Evolutionary conservation across 805 yeast species (phyloP).

Genomic region (Wickerhamomyces sydowiorum): DNA sequence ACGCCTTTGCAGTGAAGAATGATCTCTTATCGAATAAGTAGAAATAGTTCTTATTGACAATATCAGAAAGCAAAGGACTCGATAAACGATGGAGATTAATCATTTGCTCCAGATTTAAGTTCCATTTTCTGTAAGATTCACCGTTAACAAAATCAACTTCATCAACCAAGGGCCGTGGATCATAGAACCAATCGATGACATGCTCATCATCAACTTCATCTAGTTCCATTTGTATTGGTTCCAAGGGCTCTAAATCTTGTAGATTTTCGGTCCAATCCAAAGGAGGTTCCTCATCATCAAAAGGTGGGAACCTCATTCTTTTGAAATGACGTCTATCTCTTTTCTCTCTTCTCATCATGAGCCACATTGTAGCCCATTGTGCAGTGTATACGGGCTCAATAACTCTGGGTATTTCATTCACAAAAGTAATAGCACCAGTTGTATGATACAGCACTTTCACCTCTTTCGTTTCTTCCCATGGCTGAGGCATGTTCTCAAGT

Average conservation of each 20-base stretch:
- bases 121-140: constrained; percentile 72
- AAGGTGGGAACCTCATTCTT: constrained; percentile 90
- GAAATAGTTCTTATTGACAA: constrained; percentile 43
- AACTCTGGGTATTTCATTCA: constrained; percentile 86
- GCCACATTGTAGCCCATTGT: constrained; percentile 95
- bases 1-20: constrained; percentile 85
- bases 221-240: constrained; percentile 63
- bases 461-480: constrained; percentile 88
- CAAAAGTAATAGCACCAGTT: constrained; percentile 93
- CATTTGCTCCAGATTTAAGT: constrained; percentile 54
- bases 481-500: constrained; percentile 95
- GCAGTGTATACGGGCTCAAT: constrained; percentile 88
- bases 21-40: constrained; percentile 75
- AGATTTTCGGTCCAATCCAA: constrained; percentile 76
- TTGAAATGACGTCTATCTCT: constrained; percentile 85
- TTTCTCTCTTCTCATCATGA: constrained; percentile 89
- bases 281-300: constrained; percentile 97
- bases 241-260: constrained; percentile 65
- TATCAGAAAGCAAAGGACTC: constrained; percentile 61
- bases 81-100: constrained; percentile 61
- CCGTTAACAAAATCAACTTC: constrained; percentile 58
- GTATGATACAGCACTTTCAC: constrained; percentile 86
- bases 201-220: constrained; percentile 56
- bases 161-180: constrained; percentile 65
- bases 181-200: constrained; percentile 76